Evolutionary conservation across 495 filamentous ascomycete genomes (phyloP), one percentile per base, ranked within the genome.

Genomic region (Cercophora samala): DNA sequence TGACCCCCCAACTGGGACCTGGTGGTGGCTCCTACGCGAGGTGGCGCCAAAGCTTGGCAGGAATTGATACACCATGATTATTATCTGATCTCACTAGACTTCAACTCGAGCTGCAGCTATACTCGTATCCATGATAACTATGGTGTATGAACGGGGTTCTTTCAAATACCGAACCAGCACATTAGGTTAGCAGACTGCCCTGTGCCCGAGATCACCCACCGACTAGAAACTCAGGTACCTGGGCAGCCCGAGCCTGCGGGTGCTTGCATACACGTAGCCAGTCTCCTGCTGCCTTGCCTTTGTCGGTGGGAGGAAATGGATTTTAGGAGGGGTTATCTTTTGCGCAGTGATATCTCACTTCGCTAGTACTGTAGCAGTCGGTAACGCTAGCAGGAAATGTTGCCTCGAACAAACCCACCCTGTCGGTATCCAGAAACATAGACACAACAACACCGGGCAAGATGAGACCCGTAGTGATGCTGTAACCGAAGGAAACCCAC

Each of bases 11-110:
- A 52, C 37, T 68, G 54, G 66, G 26, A 60, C 56, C 56, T 21
- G 56, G 29, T 53, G 63, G 54, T 66, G 63, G 64, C 67, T 65
- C 58, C 53, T 51, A 59, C 58, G 67, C 67, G 54, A 54, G 25
- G 64, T 63, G 63, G 67, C 67, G 53, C 51, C 42, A 51, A 59
- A 58, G 67, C 63, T 66, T 69, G 54, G 59, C 67, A 13, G 26
- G 19, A 32, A 61, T 3, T 22, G 17, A 51, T 52, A 18, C 23
- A 19, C 53, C 17, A 67, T 19, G 54, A n/a, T n/a, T n/a, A 29
- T 32, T 53, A 62, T 46, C 13, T 37, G 21, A 46, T 46, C 37
- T 46, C 37, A 18, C 15, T 9, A 46, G 6, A 2, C 37, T 46
- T 11, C 37, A 13, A 46, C 13, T 9, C 5, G 37, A 46, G 2